Evolutionary conservation across 495 filamentous ascomycete genomes (phyloP).

Genomic region (Podospora appendiculata): DNA sequence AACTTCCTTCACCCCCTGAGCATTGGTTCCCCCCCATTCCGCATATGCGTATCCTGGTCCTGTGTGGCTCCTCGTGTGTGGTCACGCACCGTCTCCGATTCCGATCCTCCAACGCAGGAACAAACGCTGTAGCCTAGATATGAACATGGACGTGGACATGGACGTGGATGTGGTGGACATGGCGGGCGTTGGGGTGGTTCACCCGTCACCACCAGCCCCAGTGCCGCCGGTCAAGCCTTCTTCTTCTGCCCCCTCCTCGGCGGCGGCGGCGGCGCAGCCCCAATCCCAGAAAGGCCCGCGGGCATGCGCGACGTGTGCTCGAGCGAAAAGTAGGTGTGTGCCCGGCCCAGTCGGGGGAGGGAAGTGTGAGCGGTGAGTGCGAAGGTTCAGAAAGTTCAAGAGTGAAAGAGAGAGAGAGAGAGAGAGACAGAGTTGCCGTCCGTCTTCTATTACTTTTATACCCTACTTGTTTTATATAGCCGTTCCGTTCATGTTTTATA

Average conservation of each 20-base stretch:
- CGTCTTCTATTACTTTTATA: too few relatives aligned
- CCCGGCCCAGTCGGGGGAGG: conserved; percentile 7
- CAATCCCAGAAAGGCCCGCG: conserved; percentile 13
- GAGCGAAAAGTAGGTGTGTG: conserved; percentile 15
- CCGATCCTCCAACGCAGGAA: too few relatives aligned
- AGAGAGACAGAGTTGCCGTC: neutral
- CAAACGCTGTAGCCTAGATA: too few relatives aligned
- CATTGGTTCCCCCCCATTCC: too few relatives aligned
- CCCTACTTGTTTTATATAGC: too few relatives aligned
- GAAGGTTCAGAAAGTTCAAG: neutral
- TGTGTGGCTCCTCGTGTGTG: too few relatives aligned
- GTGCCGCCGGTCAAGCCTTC: too few relatives aligned
- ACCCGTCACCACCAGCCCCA: neutral
- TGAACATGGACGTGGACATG: neutral
- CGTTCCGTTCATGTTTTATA: too few relatives aligned
- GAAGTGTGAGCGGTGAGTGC: conserved; percentile 16
- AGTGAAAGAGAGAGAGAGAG: neutral
- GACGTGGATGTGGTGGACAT: neutral
- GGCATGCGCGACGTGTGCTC: conserved; percentile 16
- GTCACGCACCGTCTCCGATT: too few relatives aligned
- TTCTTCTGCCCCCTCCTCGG: too few relatives aligned
- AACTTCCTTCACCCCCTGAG: too few relatives aligned
- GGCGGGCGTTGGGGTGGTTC: neutral
- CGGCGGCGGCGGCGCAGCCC: neutral
- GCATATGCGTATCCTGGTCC: too few relatives aligned